Conservation (phyloP, 1,284 basidiomycete genomes). For the Hymenochaete sp. region DNA sequence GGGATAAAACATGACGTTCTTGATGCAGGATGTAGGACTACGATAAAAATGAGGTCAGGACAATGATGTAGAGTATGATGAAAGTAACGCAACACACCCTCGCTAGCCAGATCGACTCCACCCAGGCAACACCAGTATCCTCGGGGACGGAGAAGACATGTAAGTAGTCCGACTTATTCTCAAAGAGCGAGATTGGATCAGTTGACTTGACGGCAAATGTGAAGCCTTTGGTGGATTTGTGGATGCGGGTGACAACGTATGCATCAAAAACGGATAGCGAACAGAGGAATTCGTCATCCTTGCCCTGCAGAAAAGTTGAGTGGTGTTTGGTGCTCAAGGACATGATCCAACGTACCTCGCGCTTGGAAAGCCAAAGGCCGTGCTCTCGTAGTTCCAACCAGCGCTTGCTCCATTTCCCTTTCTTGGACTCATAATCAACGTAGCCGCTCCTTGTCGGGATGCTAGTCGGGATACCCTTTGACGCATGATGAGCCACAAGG, state of each 20-base stretch:
- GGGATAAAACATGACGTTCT: conserved; percentile 61
- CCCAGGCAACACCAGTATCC: conserved; percentile 58
- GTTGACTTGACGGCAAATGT: conserved; percentile 83
- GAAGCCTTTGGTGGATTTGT: conserved; percentile 71
- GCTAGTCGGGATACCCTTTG: conserved; percentile 58
- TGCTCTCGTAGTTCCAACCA: conserved; percentile 82
- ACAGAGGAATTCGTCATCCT: conserved; percentile 74
- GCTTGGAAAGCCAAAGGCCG: conserved; percentile 76
- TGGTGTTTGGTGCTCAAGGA: conserved; percentile 1
- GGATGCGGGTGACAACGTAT: conserved; percentile 62
- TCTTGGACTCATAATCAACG: conserved; percentile 79
- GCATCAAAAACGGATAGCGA: conserved; percentile 80
- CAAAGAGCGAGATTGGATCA: conserved; percentile 76
- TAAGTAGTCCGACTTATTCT: conserved; percentile 76
- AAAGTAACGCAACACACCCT: conserved; percentile 42
- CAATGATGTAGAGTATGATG: not conserved
- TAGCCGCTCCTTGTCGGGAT: conserved; percentile 66
- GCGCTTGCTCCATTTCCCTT: conserved; percentile 87
- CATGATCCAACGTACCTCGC: conserved; percentile 48
- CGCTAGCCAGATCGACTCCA: conserved; percentile 67
- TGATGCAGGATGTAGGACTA: conserved; percentile 75
- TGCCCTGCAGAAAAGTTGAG: conserved; percentile 44
- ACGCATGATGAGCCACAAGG: conserved; percentile 9
- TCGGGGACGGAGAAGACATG: conserved; percentile 73
- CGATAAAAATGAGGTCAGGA: conserved; percentile 17